Evolutionary conservation across 805 yeast genomes (phyloP).

Genomic region (Kodamaea lidongshanica): DNA sequence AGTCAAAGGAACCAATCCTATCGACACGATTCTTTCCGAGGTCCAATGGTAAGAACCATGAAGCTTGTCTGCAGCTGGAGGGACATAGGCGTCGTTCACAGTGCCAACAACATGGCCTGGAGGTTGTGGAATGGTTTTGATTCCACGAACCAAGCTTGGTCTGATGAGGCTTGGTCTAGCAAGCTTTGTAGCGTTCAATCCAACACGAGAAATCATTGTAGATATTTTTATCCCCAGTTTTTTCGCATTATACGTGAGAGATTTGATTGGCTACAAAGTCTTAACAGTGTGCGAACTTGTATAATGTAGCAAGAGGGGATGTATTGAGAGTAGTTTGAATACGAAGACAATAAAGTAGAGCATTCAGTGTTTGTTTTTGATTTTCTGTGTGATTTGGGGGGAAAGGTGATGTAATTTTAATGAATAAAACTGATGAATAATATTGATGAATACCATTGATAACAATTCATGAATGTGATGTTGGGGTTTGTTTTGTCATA

Average conservation of each 20-base stretch:
- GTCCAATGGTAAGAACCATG: conserved; percentile 77
- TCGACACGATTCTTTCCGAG: conserved; percentile 54
- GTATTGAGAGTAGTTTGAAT: too few species aligned
- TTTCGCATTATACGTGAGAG: conserved; percentile 6
- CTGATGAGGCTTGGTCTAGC: conserved; percentile 8
- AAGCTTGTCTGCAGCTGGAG: conserved; percentile 47
- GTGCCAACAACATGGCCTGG: conserved; percentile 69
- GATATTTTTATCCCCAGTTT: conserved; percentile 8
- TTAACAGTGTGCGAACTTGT: too few species aligned
- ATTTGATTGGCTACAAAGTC: conserved; percentile 9
- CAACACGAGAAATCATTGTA: conserved; percentile 22
- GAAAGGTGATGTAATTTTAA: too few species aligned
- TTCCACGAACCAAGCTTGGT: conserved; percentile 22
- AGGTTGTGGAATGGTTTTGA: conserved; percentile 57
- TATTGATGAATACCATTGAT: too few species aligned
- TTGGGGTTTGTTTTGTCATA: too few species aligned
- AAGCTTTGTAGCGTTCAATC: conserved; percentile 15
- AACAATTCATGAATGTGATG: too few species aligned
- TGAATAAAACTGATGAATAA: too few species aligned
- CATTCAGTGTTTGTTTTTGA: too few species aligned
- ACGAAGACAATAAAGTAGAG: too few species aligned
- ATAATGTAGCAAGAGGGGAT: too few species aligned
- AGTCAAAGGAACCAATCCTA: conserved; percentile 58
- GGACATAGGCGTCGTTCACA: conserved; percentile 64
- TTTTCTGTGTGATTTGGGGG: too few species aligned